Evolutionary conservation across 2,329 filamentous ascomycete species (phyloP).

Genomic region (Monosporascus sp.): DNA sequence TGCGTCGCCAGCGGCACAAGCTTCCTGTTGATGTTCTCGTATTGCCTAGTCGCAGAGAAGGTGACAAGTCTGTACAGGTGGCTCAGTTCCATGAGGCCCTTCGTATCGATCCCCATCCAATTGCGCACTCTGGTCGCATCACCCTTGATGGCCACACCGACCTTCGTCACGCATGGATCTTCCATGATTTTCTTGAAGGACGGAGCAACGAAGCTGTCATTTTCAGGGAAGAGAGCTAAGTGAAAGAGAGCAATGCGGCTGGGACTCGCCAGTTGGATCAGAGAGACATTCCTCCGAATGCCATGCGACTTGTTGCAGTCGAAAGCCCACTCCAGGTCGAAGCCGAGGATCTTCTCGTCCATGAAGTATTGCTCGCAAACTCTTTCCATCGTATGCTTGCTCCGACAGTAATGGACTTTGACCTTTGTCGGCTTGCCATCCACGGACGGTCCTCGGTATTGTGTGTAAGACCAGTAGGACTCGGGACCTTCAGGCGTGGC

Average conservation of each 20-base stretch:
- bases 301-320: conserved; percentile 40
- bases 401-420: conserved; percentile 73
- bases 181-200: conserved; percentile 68
- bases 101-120: conserved; percentile 58
- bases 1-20: conserved; percentile 63
- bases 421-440: conserved; percentile 45
- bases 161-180: conserved; percentile 62
- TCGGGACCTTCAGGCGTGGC: conserved; percentile 36
- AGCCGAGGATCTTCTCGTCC: conserved; percentile 67
- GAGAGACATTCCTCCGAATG: conserved; percentile 64
- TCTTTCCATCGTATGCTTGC: conserved; percentile 59
- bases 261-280: conserved; percentile 78
- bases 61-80: conserved; percentile 76
- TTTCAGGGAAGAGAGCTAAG: conserved; percentile 56
- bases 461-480: conserved; percentile 62
- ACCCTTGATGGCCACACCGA: conserved; percentile 69
- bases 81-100: conserved; percentile 73
- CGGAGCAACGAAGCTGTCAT: conserved; percentile 60
- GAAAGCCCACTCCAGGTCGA: conserved; percentile 81
- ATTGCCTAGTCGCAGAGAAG: conserved; percentile 47
- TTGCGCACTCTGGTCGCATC: conserved; percentile 64
- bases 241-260: conserved; percentile 78
- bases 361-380: conserved; percentile 61
- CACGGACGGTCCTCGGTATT: conserved; percentile 54
- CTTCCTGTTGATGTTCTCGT: conserved; percentile 56